A percentile compares a stretch with the other conserved stretches of the same genome.
Conservation (phyloP, 345 rosid genomes). For the Salix arbutifolia region DNA sequence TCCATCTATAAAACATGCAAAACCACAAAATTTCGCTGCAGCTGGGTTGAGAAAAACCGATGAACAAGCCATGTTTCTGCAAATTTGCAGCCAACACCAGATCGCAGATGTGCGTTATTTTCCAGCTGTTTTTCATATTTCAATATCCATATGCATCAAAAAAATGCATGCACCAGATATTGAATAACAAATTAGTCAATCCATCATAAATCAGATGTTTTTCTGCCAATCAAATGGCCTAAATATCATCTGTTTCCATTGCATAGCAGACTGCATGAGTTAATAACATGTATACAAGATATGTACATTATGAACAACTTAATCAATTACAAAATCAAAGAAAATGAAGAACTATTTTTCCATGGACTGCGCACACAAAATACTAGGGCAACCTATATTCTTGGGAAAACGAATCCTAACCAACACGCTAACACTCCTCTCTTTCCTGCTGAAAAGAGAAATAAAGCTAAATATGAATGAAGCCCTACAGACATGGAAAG, state of each 20-base stretch:
- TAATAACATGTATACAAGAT: constrained; percentile 31
- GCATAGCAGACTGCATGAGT: constrained; percentile 14
- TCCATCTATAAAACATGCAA: too few species aligned
- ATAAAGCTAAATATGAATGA: constrained; percentile 8
- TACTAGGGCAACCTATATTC: constrained; percentile 17
- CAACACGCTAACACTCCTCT: constrained; percentile 1
- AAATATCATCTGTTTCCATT: constrained; percentile 6
- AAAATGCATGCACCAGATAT: not conserved
- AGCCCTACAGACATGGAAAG: constrained; percentile 8
- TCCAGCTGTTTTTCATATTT: not conserved
- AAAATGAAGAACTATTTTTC: not conserved
- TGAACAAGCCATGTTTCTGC: not conserved
- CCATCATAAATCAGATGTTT: not conserved
- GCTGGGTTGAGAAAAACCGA: too few species aligned
- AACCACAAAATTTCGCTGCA: too few species aligned
- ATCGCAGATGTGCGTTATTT: not conserved
- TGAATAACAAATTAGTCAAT: not conserved
- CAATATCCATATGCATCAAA: not conserved
- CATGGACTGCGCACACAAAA: constrained; percentile 19
- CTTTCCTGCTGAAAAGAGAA: constrained; percentile 4
- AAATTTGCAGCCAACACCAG: not conserved
- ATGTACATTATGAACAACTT: constrained; percentile 27
- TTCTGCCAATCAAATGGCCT: constrained; percentile 2
- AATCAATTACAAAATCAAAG: constrained; percentile 8
- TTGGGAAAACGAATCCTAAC: not conserved